Base-by-base conservation (phyloP, 306 rosid genomes). In the Crataegus laevigata region DNA sequence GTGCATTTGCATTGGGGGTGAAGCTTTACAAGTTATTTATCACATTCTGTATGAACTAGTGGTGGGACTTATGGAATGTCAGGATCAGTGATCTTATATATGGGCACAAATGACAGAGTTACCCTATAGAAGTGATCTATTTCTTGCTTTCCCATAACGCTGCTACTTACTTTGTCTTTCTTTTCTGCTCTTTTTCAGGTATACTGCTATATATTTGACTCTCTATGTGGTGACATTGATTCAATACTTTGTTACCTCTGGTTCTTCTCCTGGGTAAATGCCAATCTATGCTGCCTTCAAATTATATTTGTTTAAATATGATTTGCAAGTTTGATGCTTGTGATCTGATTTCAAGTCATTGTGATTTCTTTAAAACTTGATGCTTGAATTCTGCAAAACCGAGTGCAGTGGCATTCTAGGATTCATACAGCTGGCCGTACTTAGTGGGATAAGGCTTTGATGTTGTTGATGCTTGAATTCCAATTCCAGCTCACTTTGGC, bases 191-290 rank as follows among this genome's bases (percentile, higher is more conserved):
- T 26, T 40, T 81, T 74, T 80, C 91, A 94, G 99, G 99, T 88
- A 84, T 79, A 88, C 91, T 50, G 80, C 75, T 74, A 29, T 81
- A 66, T 94, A 92, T 82, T 80, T 92, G 86, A 58, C 90, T 87
- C 89, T 94, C 62, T 83, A 82, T 77, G 79, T 84, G 75, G 84
- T 80, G 74, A 87, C 98, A 21, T 82, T 94, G 81, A 73, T 83
- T 75, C 99, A 90, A 66, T 92, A 94, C 87, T 92, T 90, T 30
- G 77, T 84, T 68, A 88, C 97, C 61, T 88, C 96, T 57, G 18
- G 85, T 81, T 88, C 99, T 71, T 90, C 97, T 70, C 99, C 99
- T 6, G 99, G 99, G 99, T 94, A 92, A 82, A 55, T 76, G 78
- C 42, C 51, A 61, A 69, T 60, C 51, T 81, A 65, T 51, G 60